A percentile compares a stretch with the other conserved stretches of the same genome.
Evolutionary conservation across 73 alveolate genomes (phyloP).

Genomic region (Effrenium voratum): DNA sequence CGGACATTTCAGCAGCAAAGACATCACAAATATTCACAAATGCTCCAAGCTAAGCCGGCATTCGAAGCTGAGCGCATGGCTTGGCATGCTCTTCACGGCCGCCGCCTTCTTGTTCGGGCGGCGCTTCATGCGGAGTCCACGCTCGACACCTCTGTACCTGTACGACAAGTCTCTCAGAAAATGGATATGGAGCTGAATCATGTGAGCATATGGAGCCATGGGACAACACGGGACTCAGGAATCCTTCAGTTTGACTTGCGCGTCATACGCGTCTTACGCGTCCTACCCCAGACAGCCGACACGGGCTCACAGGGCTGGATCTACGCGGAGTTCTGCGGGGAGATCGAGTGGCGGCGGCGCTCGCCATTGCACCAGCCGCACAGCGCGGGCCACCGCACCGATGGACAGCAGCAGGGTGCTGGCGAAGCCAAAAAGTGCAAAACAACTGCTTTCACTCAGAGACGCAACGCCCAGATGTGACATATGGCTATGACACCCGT

Average conservation of each 20-base stretch:
- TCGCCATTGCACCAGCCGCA: slow-evolving; percentile 72
- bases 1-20: background rate
- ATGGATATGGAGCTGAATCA: too few species aligned
- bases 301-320: slow-evolving; percentile 42
- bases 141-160: slow-evolving; percentile 76
- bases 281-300: background rate
- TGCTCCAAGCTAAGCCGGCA: too few species aligned
- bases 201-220: too few species aligned
- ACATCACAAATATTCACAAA: too few species aligned
- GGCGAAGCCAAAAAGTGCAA: background rate
- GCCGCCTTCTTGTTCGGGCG: slow-evolving; percentile 63
- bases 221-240: too few species aligned
- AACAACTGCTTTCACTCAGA: background rate
- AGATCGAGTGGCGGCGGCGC: slow-evolving; percentile 41
- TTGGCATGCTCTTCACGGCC: slow-evolving; percentile 54
- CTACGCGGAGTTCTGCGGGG: slow-evolving; percentile 43
- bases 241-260: background rate
- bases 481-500: too few species aligned
- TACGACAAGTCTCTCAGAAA: background rate
- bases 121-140: slow-evolving; percentile 17
- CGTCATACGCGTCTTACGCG: background rate
- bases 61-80: too few species aligned
- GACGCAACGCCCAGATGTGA: too few species aligned
- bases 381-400: slow-evolving; percentile 64
- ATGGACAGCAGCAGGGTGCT: slow-evolving; percentile 67